These are phyloP conservation scores for Plasmodium inui DNA, from an alignment of 169 alveolate species.

Conservation along the genomic window DNA sequence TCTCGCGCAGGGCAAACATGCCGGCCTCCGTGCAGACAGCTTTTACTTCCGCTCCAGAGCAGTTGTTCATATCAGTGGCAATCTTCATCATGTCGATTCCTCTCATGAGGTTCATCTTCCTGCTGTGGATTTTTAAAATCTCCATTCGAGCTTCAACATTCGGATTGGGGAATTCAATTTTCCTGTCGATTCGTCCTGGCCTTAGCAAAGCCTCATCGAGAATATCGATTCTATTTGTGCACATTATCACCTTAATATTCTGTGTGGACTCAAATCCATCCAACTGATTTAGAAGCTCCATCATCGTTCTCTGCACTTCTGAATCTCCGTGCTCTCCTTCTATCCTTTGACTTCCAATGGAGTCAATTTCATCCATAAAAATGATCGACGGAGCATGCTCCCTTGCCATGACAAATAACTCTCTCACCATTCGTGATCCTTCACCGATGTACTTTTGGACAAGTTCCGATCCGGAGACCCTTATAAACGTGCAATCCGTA, in stretches of 20 bases:
- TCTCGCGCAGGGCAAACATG: constrained; percentile 99
- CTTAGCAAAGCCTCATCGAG: constrained; percentile 98
- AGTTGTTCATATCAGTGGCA: constrained; percentile 95
- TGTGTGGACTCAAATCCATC: constrained; percentile 99
- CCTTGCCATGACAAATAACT: constrained; percentile 97
- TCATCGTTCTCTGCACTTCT: constrained; percentile 92
- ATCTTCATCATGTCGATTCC: constrained; percentile 96
- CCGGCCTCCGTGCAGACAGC: constrained; percentile 99
- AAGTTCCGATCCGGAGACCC: constrained; percentile 99
- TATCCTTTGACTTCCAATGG: constrained; percentile 95
- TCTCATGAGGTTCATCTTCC: constrained; percentile 97
- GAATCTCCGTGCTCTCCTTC: constrained; percentile 96
- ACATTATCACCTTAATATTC: constrained; percentile 98
- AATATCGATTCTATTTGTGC: constrained; percentile 98
- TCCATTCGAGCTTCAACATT: constrained; percentile 94
- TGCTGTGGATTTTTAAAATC: constrained; percentile 96
- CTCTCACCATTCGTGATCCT: constrained; percentile 99
- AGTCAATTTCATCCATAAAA: constrained; percentile 99
- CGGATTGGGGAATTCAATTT: constrained; percentile 97
- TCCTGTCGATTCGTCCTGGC: constrained; percentile 99
- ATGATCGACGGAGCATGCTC: constrained; percentile 97
- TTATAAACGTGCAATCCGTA: constrained; percentile 98
- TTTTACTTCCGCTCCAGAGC: constrained; percentile 99
- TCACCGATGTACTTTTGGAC: constrained; percentile 99
- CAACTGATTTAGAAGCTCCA: constrained; percentile 98